phyloP scores from a whole-genome alignment of 2,329 filamentous ascomycete genomes.

The Epicoccum nigrum region DNA sequence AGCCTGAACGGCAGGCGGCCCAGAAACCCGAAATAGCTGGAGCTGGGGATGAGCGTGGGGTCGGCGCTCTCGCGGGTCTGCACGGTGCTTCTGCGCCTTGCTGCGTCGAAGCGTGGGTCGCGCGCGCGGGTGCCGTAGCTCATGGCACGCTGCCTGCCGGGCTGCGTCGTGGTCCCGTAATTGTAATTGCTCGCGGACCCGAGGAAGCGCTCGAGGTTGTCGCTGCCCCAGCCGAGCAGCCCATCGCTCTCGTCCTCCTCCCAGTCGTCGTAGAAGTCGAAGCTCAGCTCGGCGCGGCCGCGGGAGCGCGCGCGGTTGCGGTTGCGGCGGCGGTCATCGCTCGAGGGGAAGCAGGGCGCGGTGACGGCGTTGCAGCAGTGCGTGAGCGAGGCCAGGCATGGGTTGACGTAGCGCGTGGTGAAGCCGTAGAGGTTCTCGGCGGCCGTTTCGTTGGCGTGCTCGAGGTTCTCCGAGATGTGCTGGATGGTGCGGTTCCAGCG shows the following conservation, averaged over 20 bases:
- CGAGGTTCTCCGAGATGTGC: slow-evolving; percentile 87
- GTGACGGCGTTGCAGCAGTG: slow-evolving; percentile 72
- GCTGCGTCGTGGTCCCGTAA: slow-evolving; percentile 61
- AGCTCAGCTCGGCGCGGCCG: slow-evolving; percentile 78
- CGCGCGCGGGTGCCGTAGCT: slow-evolving; percentile 78
- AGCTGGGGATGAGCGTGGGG: slow-evolving; percentile 88
- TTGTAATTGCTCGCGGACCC: slow-evolving; percentile 68
- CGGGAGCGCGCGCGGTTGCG: slow-evolving; percentile 61
- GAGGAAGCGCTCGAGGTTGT: slow-evolving; percentile 84
- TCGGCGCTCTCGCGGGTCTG: slow-evolving; percentile 63
- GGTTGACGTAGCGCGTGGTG: slow-evolving; percentile 80
- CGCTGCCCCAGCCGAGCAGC: slow-evolving; percentile 76
- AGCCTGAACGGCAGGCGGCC: slow-evolving; percentile 84
- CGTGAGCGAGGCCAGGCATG: slow-evolving; percentile 74
- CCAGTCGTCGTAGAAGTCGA: slow-evolving; percentile 99
- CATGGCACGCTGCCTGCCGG: slow-evolving; percentile 79
- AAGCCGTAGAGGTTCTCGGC: slow-evolving; percentile 90
- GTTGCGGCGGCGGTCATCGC: slow-evolving; percentile 77
- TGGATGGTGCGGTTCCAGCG: slow-evolving; percentile 93
- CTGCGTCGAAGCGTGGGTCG: slow-evolving; percentile 38
- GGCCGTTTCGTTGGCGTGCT: slow-evolving; percentile 88
- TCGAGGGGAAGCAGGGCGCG: slow-evolving; percentile 72
- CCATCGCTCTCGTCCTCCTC: slow-evolving; percentile 70
- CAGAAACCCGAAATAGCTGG: slow-evolving; percentile 83
- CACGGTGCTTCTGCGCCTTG: slow-evolving; percentile 61